These are phyloP conservation scores for Dryadomyces quercus-mongolicae DNA, from an alignment of 2,329 filamentous ascomycete species.

Conservation along the genomic window DNA sequence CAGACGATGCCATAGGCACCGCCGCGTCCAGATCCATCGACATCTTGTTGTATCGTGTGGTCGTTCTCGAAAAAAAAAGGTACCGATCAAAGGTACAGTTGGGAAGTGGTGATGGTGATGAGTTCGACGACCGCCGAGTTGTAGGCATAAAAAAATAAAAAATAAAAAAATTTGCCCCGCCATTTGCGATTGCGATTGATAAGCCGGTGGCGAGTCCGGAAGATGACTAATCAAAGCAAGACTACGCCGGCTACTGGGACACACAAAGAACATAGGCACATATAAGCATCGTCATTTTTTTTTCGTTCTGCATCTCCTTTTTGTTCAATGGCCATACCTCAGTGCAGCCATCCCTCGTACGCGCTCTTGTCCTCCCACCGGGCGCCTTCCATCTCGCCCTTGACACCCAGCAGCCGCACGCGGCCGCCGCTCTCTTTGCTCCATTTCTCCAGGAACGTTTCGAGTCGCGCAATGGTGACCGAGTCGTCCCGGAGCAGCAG, in stretches of 20 bases:
- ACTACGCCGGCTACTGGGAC: no score
- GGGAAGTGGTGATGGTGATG: neutral
- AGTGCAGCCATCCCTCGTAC: conserved; percentile 31
- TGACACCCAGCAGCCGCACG: conserved; percentile 57
- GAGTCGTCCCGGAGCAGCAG: conserved; percentile 65
- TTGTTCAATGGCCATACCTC: no score
- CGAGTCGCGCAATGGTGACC: conserved; percentile 47
- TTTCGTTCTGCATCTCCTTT: neutral
- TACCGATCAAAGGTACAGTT: no score
- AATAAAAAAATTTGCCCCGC: conserved; percentile 12
- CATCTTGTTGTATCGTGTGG: conserved; percentile 2
- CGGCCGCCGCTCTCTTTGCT: conserved; percentile 43
- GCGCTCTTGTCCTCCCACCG: conserved; percentile 30
- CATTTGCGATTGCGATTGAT: conserved; percentile 5
- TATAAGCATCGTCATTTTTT: neutral
- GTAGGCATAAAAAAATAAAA: neutral
- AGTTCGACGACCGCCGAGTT: neutral
- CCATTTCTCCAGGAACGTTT: conserved; percentile 54
- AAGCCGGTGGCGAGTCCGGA: neutral
- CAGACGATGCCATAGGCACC: conserved; percentile 17
- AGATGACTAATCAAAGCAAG: neutral
- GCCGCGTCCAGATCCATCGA: conserved; percentile 21
- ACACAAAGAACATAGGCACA: neutral
- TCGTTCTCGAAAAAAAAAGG: no score
- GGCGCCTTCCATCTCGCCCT: conserved; percentile 61